Conservation (phyloP, 306 rosid genomes). For the Urtica urens region DNA sequence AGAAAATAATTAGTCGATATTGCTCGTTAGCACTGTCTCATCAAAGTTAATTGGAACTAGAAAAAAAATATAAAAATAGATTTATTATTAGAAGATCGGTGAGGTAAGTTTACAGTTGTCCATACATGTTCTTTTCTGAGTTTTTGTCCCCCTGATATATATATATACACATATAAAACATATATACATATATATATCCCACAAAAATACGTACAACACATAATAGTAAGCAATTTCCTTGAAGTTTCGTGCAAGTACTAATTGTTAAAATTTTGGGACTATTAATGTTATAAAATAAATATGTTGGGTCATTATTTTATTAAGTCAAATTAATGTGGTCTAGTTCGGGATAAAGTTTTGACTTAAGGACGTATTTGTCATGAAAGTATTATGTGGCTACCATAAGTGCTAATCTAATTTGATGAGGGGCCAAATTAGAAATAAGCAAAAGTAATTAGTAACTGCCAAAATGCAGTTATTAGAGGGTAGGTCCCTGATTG, state of each 20-base stretch:
- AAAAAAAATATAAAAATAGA: constrained; percentile 15
- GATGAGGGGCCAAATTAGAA: no score
- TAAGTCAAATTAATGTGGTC: no score
- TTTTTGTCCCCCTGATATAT: constrained; percentile 12
- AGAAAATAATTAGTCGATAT: background rate
- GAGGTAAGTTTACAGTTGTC: constrained; percentile 16
- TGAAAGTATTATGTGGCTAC: no score
- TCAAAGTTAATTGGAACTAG: constrained; percentile 5
- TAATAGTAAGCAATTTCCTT: constrained; percentile 13
- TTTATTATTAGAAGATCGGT: background rate
- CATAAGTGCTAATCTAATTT: no score
- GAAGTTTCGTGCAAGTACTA: constrained; percentile 18
- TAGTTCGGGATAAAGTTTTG: no score
- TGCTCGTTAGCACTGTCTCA: constrained; percentile 8
- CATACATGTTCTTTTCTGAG: constrained; percentile 14
- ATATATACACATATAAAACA: constrained; percentile 12
- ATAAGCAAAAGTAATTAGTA: no score
- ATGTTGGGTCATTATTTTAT: no score
- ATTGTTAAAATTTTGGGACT: no score
- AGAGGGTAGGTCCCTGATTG: no score
- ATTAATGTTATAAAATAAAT: no score
- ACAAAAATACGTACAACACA: background rate
- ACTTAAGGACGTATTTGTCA: no score
- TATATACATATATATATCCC: constrained; percentile 3
- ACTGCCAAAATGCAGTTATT: no score